Conservation (phyloP, 192 early-diverging fungal genomes). For the Gamsiella multidivaricata region DNA sequence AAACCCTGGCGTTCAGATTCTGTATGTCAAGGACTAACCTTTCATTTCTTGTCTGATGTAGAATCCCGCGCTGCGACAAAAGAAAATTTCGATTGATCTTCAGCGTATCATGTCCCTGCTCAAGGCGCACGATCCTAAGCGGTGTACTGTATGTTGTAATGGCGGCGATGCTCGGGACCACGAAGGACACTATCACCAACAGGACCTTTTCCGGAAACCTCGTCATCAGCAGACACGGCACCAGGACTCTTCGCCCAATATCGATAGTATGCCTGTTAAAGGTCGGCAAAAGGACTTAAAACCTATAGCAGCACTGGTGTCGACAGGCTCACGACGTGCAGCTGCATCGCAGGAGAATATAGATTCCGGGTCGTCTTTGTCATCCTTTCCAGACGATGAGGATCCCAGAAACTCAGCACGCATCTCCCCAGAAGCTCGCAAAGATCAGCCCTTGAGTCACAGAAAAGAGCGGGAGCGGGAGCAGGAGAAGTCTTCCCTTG, state of each 20-base stretch:
- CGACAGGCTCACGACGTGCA: too few relatives aligned
- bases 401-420: background rate
- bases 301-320: too few relatives aligned
- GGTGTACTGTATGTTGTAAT: constrained; percentile 42
- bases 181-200: background rate
- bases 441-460: too few relatives aligned
- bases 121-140: constrained; percentile 32
- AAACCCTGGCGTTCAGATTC: background rate
- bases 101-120: constrained; percentile 38
- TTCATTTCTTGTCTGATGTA: background rate
- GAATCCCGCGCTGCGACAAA: constrained; percentile 13
- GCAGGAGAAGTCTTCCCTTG: too few relatives aligned
- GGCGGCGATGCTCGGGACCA: constrained; percentile 22
- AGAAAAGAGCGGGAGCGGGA: too few relatives aligned
- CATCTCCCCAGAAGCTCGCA: too few relatives aligned
- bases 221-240: constrained; percentile 3
- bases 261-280: too few relatives aligned
- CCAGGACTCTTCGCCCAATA: background rate
- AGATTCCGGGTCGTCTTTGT: background rate
- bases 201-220: background rate
- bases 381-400: background rate
- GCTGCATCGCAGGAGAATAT: too few relatives aligned
- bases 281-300: too few relatives aligned
- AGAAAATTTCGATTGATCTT: constrained; percentile 30
- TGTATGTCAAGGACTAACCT: too few relatives aligned